These are phyloP conservation scores for Escallonia herrerae DNA, from an alignment of 129 eudicot genomes.

Conservation along the genomic window DNA sequence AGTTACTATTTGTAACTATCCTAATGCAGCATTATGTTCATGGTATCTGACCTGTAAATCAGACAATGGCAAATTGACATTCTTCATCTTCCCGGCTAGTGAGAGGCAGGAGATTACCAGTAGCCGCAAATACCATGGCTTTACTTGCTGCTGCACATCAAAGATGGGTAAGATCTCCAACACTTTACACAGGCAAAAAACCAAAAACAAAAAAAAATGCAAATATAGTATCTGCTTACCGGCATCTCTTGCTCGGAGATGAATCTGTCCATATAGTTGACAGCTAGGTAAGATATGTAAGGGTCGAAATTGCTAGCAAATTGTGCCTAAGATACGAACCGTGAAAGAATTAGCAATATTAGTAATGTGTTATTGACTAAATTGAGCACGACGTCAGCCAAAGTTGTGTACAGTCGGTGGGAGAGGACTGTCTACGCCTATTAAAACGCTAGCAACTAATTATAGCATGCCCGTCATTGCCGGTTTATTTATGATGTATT, in stretches of 20 bases:
- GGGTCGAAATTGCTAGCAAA: slow-evolving; percentile 30
- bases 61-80: slow-evolving; percentile 15
- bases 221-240: slow-evolving; percentile 12
- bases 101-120: slow-evolving; percentile 34
- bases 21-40: too few relatives aligned
- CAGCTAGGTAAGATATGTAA: slow-evolving; percentile 34
- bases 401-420: neutral
- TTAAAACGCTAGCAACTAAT: neutral
- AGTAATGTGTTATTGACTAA: neutral
- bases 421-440: neutral
- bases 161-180: neutral
- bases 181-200: neutral
- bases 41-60: slow-evolving; percentile 23
- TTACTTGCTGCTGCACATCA: slow-evolving; percentile 17
- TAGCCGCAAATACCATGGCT: slow-evolving; percentile 33
- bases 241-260: slow-evolving; percentile 22
- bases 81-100: slow-evolving; percentile 38
- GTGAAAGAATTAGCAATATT: neutral
- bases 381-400: too few relatives aligned
- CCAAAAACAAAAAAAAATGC: neutral
- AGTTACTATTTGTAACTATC: too few relatives aligned
- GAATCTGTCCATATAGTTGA: slow-evolving; percentile 44
- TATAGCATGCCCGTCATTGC: neutral
- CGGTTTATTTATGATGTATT: too few relatives aligned
- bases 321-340: slow-evolving; percentile 6